Evolutionary conservation across 768 basidiomycete genomes (phyloP), one percentile per base, ranked within the genome.

Genomic region (Leccinellum luteum): DNA sequence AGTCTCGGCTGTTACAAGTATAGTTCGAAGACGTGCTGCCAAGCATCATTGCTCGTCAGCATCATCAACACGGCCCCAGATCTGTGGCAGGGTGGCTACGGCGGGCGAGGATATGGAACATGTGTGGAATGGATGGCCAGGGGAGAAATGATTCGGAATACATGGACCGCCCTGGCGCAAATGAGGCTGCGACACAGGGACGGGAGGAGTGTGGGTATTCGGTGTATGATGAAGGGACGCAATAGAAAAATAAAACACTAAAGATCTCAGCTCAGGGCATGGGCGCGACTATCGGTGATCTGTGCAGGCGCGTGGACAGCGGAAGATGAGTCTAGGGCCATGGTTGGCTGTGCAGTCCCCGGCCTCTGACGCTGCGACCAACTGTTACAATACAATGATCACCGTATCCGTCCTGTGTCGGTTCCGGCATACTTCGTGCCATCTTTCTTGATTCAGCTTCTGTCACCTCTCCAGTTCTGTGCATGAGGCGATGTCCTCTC

Each of bases 401-500:
- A 32, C 61, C 58, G 58, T 52, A 51, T 64, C 69, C 34, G 59
- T 57, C 62, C 59, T 63, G 60, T 62, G 59, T 71, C 69, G 70
- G 66, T 66, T 63, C 70, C 69, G 72, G 65, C 60, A 63, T 61
- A n/a, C 19, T 35, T 60, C 30, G 7, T 28, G 43, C 51, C 55
- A 56, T 61, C 59, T 60, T 61, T 68, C 58, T 69, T 69, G 59
- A 56, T 64, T 48, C 58, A 54, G 53, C 48, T 41, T 53, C 57
- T 48, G 58, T 62, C 67, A 61, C 28, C 54, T 47, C 64, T 58
- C 41, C 55, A 52, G 52, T 55, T 44, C 43, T 7, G 52, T 63
- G n/a, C 23, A 45, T 19, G 60, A 68, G 69, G 69, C 69, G 69
- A 72, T 70, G 69, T 63, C 54, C 38, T 41, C 6, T 19, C 41